Evolutionary conservation across 768 basidiomycete genomes (phyloP).

Genomic region (Kondoa malvinella): DNA sequence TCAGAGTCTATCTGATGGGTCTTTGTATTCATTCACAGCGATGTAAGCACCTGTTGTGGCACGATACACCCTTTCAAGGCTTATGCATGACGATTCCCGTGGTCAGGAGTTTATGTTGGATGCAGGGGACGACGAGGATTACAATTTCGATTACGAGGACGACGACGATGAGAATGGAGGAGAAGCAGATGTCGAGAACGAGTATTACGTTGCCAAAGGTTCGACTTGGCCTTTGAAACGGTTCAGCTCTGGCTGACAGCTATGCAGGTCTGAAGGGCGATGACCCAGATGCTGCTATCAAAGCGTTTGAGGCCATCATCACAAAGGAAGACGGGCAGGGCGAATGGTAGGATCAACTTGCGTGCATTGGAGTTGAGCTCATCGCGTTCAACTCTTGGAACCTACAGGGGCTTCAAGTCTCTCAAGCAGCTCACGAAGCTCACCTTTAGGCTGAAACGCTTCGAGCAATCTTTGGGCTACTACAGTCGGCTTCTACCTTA

Average conservation of each 20-base stretch:
- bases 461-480: constrained; percentile 65
- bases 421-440: constrained; percentile 94
- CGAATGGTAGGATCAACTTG: constrained; percentile 51
- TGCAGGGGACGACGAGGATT: constrained; percentile 28
- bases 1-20: not conserved
- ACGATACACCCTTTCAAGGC: not conserved
- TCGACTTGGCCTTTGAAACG: constrained; percentile 29
- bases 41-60: not conserved
- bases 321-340: constrained; percentile 81
- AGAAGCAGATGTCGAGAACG: constrained; percentile 83
- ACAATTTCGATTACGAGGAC: constrained; percentile 92
- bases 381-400: not conserved
- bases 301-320: constrained; percentile 74
- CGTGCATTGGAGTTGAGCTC: not conserved
- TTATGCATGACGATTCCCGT: not conserved
- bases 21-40: not conserved
- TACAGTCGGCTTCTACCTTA: constrained; percentile 77
- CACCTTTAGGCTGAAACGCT: constrained; percentile 62
- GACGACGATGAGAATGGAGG: constrained; percentile 58
- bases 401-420: constrained; percentile 86
- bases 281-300: constrained; percentile 73
- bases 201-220: constrained; percentile 98
- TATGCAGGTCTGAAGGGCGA: constrained; percentile 75
- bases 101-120: not conserved
- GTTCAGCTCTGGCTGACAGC: too few species aligned